Conservation (phyloP, 129 eudicot genomes). For the Chrysanthemum seticuspe region DNA sequence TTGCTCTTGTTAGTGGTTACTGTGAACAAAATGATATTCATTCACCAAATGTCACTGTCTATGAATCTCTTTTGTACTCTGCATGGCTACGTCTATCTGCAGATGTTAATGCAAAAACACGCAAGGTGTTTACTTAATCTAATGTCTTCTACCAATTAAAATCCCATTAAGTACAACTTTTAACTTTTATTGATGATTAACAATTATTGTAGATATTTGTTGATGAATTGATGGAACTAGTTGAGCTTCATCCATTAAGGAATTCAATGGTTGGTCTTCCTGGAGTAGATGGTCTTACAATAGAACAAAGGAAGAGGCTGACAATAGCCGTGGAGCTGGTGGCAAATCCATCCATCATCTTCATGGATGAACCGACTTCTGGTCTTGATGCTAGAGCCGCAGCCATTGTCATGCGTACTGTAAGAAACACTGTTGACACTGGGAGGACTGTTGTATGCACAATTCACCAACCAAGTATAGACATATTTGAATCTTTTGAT, state of each 20-base stretch:
- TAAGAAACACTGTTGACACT: conserved; percentile 26
- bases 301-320: conserved; percentile 23
- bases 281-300: conserved; percentile 29
- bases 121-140: conserved; percentile 13
- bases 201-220: conserved; percentile 15
- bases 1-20: conserved; percentile 29
- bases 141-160: not conserved
- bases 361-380: conserved; percentile 31
- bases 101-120: conserved; percentile 19
- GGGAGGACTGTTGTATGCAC: conserved; percentile 31
- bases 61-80: conserved; percentile 26
- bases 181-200: not conserved
- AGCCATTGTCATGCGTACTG: conserved; percentile 29
- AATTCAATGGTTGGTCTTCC: conserved; percentile 26
- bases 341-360: conserved; percentile 25
- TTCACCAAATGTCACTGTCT: conserved; percentile 9
- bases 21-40: conserved; percentile 26
- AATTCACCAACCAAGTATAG: conserved; percentile 29
- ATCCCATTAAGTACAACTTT: not conserved
- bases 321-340: conserved; percentile 28
- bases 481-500: conserved; percentile 28
- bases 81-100: conserved; percentile 24
- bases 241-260: conserved; percentile 22
- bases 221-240: conserved; percentile 25
- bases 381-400: conserved; percentile 30